Evolutionary conservation across 345 rosid genomes (phyloP).

Genomic region (Camelina neglecta): DNA sequence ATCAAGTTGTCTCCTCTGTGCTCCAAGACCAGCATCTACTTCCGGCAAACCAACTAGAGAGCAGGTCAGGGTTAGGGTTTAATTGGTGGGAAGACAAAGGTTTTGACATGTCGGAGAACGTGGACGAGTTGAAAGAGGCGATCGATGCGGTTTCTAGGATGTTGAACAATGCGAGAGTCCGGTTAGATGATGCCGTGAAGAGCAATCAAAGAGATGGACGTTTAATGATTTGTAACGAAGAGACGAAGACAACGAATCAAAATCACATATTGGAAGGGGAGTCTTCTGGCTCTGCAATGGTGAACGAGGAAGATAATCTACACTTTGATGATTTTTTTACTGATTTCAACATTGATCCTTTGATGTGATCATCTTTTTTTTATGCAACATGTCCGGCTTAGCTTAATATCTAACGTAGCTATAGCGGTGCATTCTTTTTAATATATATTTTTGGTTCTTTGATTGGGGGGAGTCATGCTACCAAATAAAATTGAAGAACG

Average conservation of each 20-base stretch:
- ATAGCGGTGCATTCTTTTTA: no score
- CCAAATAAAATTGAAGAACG: no score
- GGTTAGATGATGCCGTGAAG: constrained; percentile 11
- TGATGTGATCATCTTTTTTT: not conserved
- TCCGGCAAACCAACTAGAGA: not conserved
- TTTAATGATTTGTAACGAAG: not conserved
- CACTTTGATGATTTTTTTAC: not conserved
- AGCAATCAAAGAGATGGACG: not conserved
- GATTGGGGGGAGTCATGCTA: no score
- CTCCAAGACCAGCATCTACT: not conserved
- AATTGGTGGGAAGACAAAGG: constrained; percentile 36
- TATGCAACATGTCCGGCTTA: no score
- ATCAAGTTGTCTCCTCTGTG: constrained; percentile 20
- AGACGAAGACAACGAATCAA: not conserved
- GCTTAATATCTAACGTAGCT: no score
- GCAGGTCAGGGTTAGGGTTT: constrained; percentile 8
- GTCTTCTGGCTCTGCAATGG: not conserved
- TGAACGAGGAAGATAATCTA: not conserved
- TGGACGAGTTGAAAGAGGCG: constrained; percentile 21
- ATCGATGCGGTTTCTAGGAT: constrained; percentile 7
- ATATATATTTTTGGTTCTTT: no score
- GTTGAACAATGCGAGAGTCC: constrained; percentile 22
- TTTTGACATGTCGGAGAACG: constrained; percentile 9
- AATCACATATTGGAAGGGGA: not conserved
- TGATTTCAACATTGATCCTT: not conserved